A percentile compares a stretch with the other conserved stretches of the same genome.
Evolutionary conservation across 2,329 filamentous ascomycete species (phyloP).

Genomic region (Aspergillus alliaceus): DNA sequence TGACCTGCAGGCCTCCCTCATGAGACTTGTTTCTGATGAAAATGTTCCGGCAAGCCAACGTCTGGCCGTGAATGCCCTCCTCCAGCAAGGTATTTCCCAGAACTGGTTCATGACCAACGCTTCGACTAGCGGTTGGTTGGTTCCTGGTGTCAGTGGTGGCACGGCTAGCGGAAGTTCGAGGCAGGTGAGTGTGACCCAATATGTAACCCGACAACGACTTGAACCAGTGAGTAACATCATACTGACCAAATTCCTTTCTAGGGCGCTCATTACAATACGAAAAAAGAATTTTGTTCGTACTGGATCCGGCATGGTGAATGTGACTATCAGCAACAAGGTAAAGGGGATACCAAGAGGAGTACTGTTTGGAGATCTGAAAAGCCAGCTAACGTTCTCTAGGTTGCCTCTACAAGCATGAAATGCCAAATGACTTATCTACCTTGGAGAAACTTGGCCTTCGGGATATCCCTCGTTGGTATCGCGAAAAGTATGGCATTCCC

Average conservation of each 20-base stretch:
- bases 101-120: constrained; percentile 16
- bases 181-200: constrained; percentile 19
- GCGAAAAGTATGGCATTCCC: constrained; percentile 44
- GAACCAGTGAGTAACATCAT: not conserved
- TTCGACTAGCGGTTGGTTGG: constrained; percentile 14
- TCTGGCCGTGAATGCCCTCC: constrained; percentile 19
- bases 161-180: constrained; percentile 11
- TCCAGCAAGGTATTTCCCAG: constrained; percentile 21
- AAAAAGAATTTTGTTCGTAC: constrained; percentile 82
- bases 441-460: constrained; percentile 69
- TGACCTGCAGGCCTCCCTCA: constrained; percentile 22
- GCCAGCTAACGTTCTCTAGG: constrained; percentile 39
- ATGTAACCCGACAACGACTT: not conserved
- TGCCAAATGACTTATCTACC: constrained; percentile 69
- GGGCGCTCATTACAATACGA: constrained; percentile 26
- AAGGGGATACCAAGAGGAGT: not conserved
- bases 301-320: constrained; percentile 87
- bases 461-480: constrained; percentile 57
- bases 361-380: too few species aligned
- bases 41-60: constrained; percentile 20
- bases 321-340: constrained; percentile 74
- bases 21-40: constrained; percentile 22
- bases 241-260: not conserved
- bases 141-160: constrained; percentile 12
- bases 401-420: constrained; percentile 87